Evolutionary conservation across 1,284 basidiomycete genomes (phyloP), one percentile per base, ranked within the genome.

Genomic region (Ceratobasidium sp.): DNA sequence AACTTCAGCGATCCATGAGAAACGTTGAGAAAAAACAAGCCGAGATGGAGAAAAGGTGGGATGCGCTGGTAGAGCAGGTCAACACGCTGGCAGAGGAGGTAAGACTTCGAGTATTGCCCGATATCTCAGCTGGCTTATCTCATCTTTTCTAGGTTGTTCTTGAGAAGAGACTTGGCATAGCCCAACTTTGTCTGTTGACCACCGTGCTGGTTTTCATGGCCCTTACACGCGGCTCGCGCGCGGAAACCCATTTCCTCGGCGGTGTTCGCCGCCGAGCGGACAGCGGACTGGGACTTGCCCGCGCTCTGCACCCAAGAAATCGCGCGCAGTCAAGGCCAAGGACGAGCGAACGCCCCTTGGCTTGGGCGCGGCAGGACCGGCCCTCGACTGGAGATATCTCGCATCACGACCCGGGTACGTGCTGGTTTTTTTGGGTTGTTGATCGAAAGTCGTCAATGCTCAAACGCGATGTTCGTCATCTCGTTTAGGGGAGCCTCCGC

Each of bases 161-260:
- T 45, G 94, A 96, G 80, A 94, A 94, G 78, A 87, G 92, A 1
- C 85, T 96, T 0, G 89, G 93, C 1, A 88, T 96, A 43, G 91
- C 90, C 0, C 94, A 96, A 77, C 84, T 96, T 0, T 87, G 91
- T 77, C 85, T 94, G 8, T 83, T 96, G 1, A 83, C 95, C 1
- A 85, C 88, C 0, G 89, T 96, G 1, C 85, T 96, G 30, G 83
- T 95, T 10, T 94, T 96, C 79, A 89, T 96, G 80, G 88, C 88
- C 6, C 83, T 96, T 64, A 96, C 94, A 1, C 87, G 94, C 6
- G 92, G 93, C 0, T 91, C 91, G 45, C 60, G 60, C 60, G 60
- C 60, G 28, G 60, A 64, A 36, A 50, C 60, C 16, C 60, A 64
- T 50, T 48, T 64, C 43, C 45, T 64, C n/a, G 43, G 43, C 46